A percentile compares a stretch with the other conserved stretches of the same genome.
phyloP scores from a whole-genome alignment of 1,284 basidiomycete genomes.

The Coniophora puteana region DNA sequence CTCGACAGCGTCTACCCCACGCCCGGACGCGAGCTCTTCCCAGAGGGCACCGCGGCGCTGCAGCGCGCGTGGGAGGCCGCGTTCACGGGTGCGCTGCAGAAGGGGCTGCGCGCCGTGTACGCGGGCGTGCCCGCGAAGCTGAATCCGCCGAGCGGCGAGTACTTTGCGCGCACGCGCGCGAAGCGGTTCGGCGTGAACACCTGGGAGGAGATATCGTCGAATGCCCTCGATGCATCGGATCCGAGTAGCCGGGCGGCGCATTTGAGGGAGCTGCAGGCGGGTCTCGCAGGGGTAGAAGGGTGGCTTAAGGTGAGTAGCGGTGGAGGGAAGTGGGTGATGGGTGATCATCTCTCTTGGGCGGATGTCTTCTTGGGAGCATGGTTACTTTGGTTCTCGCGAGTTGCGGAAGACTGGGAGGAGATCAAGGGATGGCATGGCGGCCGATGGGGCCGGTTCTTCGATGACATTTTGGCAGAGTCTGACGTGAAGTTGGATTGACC shows the following conservation, averaged over 20 bases:
- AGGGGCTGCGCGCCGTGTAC: slow-evolving; percentile 6
- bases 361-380: slow-evolving; percentile 19
- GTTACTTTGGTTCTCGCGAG: slow-evolving; percentile 12
- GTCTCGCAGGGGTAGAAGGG: slow-evolving; percentile 4
- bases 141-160: slow-evolving; percentile 15
- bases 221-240: background rate
- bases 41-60: slow-evolving; percentile 21
- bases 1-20: slow-evolving; percentile 36
- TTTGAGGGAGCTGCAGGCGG: background rate
- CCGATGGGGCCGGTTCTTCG: slow-evolving; percentile 10
- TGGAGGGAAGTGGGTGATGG: slow-evolving; percentile 13
- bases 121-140: slow-evolving; percentile 16
- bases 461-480: no score
- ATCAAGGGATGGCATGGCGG: no score
- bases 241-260: slow-evolving; percentile 8
- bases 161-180: slow-evolving; percentile 16
- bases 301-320: slow-evolving; percentile 7
- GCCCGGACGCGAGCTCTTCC: slow-evolving; percentile 31
- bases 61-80: slow-evolving; percentile 21
- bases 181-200: slow-evolving; percentile 10
- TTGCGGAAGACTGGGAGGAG: no score
- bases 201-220: slow-evolving; percentile 14
- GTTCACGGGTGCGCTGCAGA: background rate
- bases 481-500: no score
- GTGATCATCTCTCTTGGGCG: slow-evolving; percentile 17